Base-by-base conservation (phyloP, 2,329 filamentous ascomycete genomes). In the Colletotrichum kahawae region DNA sequence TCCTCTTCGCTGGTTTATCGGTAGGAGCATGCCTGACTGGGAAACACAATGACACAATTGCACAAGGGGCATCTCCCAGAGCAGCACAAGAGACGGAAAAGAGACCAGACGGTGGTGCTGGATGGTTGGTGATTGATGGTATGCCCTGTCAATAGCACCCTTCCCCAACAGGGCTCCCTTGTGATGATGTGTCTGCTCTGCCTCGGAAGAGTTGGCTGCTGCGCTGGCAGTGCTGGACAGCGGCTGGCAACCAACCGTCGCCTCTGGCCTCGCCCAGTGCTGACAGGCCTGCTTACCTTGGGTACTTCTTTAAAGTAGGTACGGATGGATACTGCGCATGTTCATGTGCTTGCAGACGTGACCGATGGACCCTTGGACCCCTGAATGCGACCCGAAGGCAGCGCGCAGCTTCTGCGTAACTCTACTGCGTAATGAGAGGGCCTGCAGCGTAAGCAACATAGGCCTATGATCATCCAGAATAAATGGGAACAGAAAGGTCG, bases 321-420 rank as follows among this genome's bases (percentile, higher is more conserved):
- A 13, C 18, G 21, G 21, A 21, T 21, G 43, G 43, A 48, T 13
- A 48, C n/a, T 48, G 43, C 43, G 43, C 43, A 21, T 21, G 43
- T 48, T 48, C 43, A 21, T 48, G 43, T 48, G 43, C 43, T 27
- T 5, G 31, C 43, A 67, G 34, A 18, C 65, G 54, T 69, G 54
- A 56, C n/a, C 43, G 6, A 48, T 70, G 67, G 69, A 67, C 72
- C 69, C 69, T 64, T 71, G 67, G 67, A 74, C 67, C 71, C 71
- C 62, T 36, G 48, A 21, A n/a, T 7, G 59, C 21, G 21, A 74
- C 33, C 59, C 24, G 33, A 64, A 56, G n/a, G 21, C 31, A 38
- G 54, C 56, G 67, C 60, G 54, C n/a, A 24, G 33, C 14, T 29
- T 60, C 24, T 60, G 57, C 57, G 57, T 34, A 60, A 60, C 29